Evolutionary conservation across 75 land plant genomes (phyloP).

Genomic region (Ceratopteris richardii): DNA sequence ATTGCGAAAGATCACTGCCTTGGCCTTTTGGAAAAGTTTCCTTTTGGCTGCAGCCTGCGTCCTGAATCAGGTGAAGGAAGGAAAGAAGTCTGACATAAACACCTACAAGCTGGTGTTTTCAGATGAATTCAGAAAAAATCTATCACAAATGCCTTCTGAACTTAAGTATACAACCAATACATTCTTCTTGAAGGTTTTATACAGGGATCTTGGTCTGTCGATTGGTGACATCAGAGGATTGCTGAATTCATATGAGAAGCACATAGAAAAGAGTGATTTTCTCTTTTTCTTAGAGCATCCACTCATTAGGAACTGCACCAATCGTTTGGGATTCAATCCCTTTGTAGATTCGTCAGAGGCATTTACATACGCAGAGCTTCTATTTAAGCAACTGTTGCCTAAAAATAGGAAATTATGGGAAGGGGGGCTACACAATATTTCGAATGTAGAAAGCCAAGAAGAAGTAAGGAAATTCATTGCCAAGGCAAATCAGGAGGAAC

Average conservation of each 20-base stretch:
- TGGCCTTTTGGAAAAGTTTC: slow-evolving; percentile 1
- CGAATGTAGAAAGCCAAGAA: background rate
- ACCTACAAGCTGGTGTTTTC: background rate
- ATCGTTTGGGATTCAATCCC: slow-evolving; percentile 22
- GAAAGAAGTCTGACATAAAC: background rate
- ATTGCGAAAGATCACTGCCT: background rate
- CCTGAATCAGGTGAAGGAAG: background rate
- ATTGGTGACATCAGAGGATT: background rate
- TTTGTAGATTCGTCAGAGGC: slow-evolving; percentile 11
- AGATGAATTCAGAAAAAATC: background rate
- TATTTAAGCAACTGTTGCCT: background rate
- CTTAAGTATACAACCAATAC: background rate
- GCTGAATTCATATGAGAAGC: background rate
- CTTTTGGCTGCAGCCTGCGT: background rate
- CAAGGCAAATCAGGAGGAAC: background rate
- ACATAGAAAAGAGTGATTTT: background rate
- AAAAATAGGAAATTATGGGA: too few relatives aligned
- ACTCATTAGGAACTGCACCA: slow-evolving; percentile 5
- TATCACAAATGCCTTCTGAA: background rate
- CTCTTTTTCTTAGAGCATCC: slow-evolving; percentile 8
- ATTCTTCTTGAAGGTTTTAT: background rate
- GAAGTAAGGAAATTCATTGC: slow-evolving; percentile 6
- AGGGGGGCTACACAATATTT: too few relatives aligned
- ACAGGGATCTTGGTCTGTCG: background rate
- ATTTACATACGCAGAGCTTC: slow-evolving; percentile 5